Evolutionary conservation across 2,329 filamentous ascomycete genomes (phyloP).

Genomic region (Microthyrium microscopicum): DNA sequence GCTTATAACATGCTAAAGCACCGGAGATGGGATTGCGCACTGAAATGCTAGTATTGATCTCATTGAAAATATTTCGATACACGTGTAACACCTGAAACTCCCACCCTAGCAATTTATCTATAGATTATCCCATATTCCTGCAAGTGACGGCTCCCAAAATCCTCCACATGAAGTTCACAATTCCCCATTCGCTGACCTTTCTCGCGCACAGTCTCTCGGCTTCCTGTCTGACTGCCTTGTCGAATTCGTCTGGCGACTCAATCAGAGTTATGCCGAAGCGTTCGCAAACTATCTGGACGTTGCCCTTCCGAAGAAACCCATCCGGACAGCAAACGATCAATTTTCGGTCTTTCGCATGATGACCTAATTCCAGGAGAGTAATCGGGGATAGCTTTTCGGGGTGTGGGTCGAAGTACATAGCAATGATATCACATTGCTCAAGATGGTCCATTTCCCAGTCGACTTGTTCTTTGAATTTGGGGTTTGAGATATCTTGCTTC

Average conservation of each 20-base stretch:
- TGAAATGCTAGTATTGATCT: conserved; percentile 7
- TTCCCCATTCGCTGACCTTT: conserved; percentile 7
- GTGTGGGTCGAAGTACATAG: conserved; percentile 37
- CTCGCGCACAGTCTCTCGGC: conserved; percentile 5
- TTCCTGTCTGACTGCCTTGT: conserved; percentile 5
- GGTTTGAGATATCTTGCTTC: conserved; percentile 3
- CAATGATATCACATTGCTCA: conserved; percentile 34
- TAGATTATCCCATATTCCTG: conserved; percentile 6
- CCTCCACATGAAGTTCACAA: conserved; percentile 6
- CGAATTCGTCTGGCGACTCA: conserved; percentile 6
- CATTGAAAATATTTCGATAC: conserved; percentile 5
- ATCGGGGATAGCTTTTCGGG: conserved; percentile 33
- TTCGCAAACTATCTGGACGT: conserved; percentile 41
- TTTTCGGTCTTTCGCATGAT: conserved; percentile 28
- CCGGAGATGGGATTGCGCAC: neutral
- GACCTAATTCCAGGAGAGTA: conserved; percentile 43
- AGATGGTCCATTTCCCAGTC: conserved; percentile 44
- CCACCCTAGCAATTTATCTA: conserved; percentile 5
- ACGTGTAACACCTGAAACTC: conserved; percentile 6
- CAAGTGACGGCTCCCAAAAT: conserved; percentile 5
- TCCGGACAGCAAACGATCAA: conserved; percentile 36
- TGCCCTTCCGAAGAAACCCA: conserved; percentile 40
- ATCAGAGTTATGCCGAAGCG: conserved; percentile 23
- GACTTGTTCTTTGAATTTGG: conserved; percentile 3
- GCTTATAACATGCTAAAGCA: conserved; percentile 2